A percentile compares a stretch with the other conserved stretches of the same genome.
phyloP scores from a whole-genome alignment of 108 stramenopile genomes.

The Skeletonema marinoi region DNA sequence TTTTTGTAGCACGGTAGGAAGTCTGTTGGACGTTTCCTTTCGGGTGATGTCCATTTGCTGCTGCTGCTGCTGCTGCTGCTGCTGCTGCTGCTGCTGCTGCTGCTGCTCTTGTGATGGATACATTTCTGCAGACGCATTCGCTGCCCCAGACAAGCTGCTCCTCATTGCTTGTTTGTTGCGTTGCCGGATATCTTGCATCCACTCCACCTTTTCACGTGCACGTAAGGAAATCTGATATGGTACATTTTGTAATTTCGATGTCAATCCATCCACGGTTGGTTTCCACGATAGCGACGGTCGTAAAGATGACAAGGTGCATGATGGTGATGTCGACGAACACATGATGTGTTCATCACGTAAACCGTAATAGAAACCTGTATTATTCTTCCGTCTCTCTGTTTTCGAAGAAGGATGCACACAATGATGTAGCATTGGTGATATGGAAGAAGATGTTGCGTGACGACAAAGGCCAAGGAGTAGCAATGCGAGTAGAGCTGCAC shows the following conservation, averaged over 20 bases:
- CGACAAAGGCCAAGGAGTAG: background rate
- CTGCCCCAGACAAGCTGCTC: background rate
- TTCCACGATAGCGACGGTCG: background rate
- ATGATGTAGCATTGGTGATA: background rate
- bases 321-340: background rate
- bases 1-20: background rate
- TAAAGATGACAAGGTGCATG: background rate
- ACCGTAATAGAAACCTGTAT: conserved; percentile 58
- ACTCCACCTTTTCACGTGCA: background rate
- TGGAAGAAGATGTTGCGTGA: background rate
- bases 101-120: background rate
- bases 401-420: background rate
- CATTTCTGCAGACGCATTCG: background rate
- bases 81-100: background rate
- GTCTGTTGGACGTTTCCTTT: background rate
- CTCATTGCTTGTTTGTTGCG: background rate
- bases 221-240: background rate
- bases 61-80: background rate
- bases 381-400: conserved; percentile 39
- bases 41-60: background rate
- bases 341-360: conserved; percentile 44
- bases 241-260: background rate
- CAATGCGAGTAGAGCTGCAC: background rate
- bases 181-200: background rate
- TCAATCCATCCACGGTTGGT: background rate